Evolutionary conservation across 257 asterid genomes (phyloP).

Genomic region (Petunia axillaris): DNA sequence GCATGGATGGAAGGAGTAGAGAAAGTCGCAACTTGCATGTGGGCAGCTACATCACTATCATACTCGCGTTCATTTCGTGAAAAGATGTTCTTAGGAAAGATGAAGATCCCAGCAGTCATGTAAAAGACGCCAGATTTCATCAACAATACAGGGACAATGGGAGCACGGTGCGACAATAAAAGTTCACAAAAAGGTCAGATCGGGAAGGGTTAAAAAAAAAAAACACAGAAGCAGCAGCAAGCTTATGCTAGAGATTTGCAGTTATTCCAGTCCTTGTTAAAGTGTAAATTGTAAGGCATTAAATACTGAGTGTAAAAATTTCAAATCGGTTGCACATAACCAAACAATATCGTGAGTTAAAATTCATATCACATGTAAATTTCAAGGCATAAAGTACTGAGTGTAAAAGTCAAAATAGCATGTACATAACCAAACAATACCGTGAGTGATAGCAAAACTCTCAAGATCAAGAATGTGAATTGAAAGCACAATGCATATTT

Average conservation of each 20-base stretch:
- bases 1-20: not conserved
- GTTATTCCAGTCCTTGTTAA: not conserved
- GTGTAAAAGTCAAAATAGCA: not conserved
- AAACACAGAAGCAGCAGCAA: not conserved
- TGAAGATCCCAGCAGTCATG: not conserved
- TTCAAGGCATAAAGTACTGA: not conserved
- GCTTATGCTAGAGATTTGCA: not conserved
- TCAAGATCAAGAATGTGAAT: slow-evolving; percentile 20
- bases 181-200: no score
- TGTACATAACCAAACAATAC: not conserved
- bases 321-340: not conserved
- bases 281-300: not conserved
- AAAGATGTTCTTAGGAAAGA: not conserved
- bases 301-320: not conserved
- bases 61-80: not conserved
- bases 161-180: not conserved
- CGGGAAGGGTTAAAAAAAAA: not conserved
- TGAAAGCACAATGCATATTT: not conserved
- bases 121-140: not conserved
- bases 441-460: not conserved
- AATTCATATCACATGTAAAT: not conserved
- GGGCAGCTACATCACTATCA: no score
- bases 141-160: not conserved
- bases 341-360: not conserved
- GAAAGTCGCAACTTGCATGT: not conserved